These are phyloP conservation scores for Penicillium parvum DNA, from an alignment of 495 filamentous ascomycete species.

Conservation along the genomic window DNA sequence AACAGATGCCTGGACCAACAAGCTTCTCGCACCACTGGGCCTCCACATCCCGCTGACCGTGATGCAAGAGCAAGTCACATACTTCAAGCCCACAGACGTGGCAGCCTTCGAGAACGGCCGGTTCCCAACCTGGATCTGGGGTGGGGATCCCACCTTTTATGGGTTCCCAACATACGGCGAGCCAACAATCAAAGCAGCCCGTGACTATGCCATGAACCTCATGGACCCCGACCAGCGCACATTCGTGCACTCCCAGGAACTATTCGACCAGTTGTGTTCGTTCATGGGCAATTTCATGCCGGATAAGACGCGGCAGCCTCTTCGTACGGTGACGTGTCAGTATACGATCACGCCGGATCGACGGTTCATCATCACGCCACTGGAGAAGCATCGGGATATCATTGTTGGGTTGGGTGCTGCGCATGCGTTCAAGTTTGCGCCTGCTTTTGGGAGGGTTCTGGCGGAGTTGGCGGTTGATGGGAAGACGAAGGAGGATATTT, in stretches of 20 bases:
- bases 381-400: conserved; percentile 20
- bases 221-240: conserved; percentile 28
- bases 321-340: conserved; percentile 28
- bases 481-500: conserved; percentile 25
- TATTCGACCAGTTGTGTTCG: conserved; percentile 16
- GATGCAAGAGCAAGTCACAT: conserved; percentile 33
- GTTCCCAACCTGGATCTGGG: conserved; percentile 29
- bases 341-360: conserved; percentile 29
- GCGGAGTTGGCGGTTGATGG: conserved; percentile 30
- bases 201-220: conserved; percentile 24
- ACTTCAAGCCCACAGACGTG: conserved; percentile 24
- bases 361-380: conserved; percentile 25
- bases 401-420: conserved; percentile 27
- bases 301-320: conserved; percentile 19
- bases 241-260: conserved; percentile 21
- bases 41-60: conserved; percentile 23
- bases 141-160: conserved; percentile 20
- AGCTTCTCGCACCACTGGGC: conserved; percentile 22
- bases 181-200: conserved; percentile 29
- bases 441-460: conserved; percentile 26
- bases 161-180: conserved; percentile 28
- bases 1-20: conserved; percentile 28
- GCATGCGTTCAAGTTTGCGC: conserved; percentile 32
- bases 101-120: conserved; percentile 12
- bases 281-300: conserved; percentile 23